Evolutionary conservation across 2,329 filamentous ascomycete species (phyloP).

Genomic region (Chaetomium sp.): DNA sequence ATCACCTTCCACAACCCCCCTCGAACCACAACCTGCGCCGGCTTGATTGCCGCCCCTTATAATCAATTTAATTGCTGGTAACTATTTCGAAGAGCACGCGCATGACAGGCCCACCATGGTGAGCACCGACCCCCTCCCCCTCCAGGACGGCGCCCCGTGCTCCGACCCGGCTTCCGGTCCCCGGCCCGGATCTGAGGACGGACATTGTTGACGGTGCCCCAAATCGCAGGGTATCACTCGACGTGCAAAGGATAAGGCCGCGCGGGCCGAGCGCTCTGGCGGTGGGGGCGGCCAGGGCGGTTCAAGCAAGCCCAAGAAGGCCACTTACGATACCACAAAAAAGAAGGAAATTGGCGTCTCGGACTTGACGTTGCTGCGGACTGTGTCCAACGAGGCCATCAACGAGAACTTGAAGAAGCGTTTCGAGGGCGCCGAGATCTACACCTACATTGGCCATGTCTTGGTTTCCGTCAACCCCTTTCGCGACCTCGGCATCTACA

Average conservation of each 20-base stretch:
- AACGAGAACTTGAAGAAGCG: conserved; percentile 99
- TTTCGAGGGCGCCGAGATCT: conserved; percentile 96
- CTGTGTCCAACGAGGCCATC: conserved; percentile 98
- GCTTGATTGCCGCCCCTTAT: background rate
- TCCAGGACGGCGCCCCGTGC: background rate
- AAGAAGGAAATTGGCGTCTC: conserved; percentile 99
- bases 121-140: conserved; percentile 16
- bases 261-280: conserved; percentile 47
- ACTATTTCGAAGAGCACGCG: conserved; percentile 27
- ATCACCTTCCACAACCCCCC: background rate
- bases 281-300: conserved; percentile 46
- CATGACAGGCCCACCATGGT: conserved; percentile 34
- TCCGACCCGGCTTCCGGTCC: background rate
- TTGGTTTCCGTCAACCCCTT: conserved; percentile 99
- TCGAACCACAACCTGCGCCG: background rate
- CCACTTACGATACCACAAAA: conserved; percentile 92
- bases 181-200: background rate
- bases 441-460: conserved; percentile 99
- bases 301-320: conserved; percentile 79
- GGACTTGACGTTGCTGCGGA: conserved; percentile 94
- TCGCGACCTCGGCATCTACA: conserved; percentile 96
- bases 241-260: conserved; percentile 52
- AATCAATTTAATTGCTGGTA: conserved; percentile 21
- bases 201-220: conserved; percentile 22
- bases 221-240: conserved; percentile 51